Evolutionary conservation across 331 rosid species (phyloP).

Genomic region (Acacia concinna): DNA sequence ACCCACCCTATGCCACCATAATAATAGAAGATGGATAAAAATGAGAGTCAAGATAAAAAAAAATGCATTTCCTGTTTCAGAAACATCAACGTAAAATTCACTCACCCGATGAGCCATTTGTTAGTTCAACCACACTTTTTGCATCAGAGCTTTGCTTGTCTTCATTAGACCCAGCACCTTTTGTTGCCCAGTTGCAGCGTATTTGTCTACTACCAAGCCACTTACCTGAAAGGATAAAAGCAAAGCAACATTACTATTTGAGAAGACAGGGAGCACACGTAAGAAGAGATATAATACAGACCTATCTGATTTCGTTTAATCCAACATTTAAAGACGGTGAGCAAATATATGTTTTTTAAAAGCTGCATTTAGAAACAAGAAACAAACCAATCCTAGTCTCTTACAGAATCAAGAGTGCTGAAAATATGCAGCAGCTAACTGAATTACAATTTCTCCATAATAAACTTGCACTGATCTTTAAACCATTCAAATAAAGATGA

Average conservation of each 20-base stretch:
- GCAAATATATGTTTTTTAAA: background rate
- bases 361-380: background rate
- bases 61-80: background rate
- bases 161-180: conserved; percentile 80
- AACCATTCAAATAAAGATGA: background rate
- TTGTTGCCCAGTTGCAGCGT: conserved; percentile 99
- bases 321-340: background rate
- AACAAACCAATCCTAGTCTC: background rate
- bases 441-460: background rate
- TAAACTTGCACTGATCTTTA: background rate
- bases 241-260: background rate
- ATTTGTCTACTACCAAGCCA: conserved; percentile 99
- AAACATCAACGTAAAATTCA: conserved; percentile 1
- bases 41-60: background rate
- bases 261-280: background rate
- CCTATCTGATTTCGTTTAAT: background rate
- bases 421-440: background rate
- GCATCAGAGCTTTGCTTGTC: conserved; percentile 80
- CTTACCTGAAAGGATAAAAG: conserved; percentile 57
- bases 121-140: conserved; percentile 84
- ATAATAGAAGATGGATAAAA: background rate
- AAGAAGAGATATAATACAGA: background rate
- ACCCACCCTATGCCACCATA: background rate
- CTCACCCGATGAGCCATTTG: conserved; percentile 93
- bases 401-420: background rate